Conservation (phyloP, 371 early-diverging fungal species). For the Rhizopus arrhizus region DNA sequence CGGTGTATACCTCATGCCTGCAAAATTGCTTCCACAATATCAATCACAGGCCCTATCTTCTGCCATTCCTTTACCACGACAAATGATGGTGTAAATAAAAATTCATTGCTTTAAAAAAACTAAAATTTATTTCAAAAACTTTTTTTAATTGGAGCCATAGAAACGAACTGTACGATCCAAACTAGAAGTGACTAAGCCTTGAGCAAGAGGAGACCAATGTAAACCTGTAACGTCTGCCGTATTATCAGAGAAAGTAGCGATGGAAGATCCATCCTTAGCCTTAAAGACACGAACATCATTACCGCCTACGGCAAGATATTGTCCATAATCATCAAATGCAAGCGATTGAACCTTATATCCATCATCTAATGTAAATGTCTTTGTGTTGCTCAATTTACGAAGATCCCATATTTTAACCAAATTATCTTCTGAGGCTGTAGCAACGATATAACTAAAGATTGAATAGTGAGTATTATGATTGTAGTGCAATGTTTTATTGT, state of each 20-base stretch:
- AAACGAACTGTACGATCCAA: slow-evolving; percentile 68
- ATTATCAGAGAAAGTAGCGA: slow-evolving; percentile 63
- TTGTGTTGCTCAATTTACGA: slow-evolving; percentile 78
- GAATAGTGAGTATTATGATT: no score
- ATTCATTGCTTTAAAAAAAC: no score
- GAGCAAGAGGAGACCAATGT: slow-evolving; percentile 63
- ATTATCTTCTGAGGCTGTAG: slow-evolving; percentile 71
- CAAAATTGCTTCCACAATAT: no score
- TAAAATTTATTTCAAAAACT: no score
- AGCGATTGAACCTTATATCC: slow-evolving; percentile 61
- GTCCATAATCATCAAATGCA: slow-evolving; percentile 80
- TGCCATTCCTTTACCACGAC: no score
- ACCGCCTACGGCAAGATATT: slow-evolving; percentile 81
- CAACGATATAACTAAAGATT: slow-evolving; percentile 71
- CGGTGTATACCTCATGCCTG: no score
- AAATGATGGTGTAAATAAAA: no score
- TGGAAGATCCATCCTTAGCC: slow-evolving; percentile 76
- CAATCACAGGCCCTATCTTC: no score
- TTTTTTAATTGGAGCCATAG: slow-evolving; percentile 34
- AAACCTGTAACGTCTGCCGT: slow-evolving; percentile 64
- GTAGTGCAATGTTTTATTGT: no score
- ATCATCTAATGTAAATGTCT: slow-evolving; percentile 70
- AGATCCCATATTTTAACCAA: slow-evolving; percentile 90
- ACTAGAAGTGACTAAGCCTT: slow-evolving; percentile 58
- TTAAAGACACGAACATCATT: slow-evolving; percentile 69